Percentiles rank a stretch among this genome's conserved stretches.
These are phyloP conservation scores for Peronospora belbahrii DNA, from an alignment of 352 stramenopile species.

Conservation along the genomic window DNA sequence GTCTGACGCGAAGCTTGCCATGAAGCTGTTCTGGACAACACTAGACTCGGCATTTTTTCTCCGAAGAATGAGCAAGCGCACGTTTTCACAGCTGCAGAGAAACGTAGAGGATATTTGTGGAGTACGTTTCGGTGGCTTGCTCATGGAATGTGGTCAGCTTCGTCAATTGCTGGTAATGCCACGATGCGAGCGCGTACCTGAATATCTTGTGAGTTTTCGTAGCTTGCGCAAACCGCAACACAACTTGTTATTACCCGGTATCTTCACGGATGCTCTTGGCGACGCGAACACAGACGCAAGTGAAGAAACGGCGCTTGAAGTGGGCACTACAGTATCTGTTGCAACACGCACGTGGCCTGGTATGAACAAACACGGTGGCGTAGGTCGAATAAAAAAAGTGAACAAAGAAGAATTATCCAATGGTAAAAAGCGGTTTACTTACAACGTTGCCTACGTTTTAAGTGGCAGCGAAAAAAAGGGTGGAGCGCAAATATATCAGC, in stretches of 20 bases:
- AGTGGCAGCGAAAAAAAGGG: slow-evolving; percentile 68
- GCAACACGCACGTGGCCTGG: slow-evolving; percentile 79
- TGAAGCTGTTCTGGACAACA: slow-evolving; percentile 77
- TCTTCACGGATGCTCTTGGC: slow-evolving; percentile 40
- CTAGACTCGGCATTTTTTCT: slow-evolving; percentile 62
- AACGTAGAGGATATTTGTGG: slow-evolving; percentile 30
- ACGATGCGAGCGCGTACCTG: slow-evolving; percentile 33
- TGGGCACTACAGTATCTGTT: slow-evolving; percentile 62
- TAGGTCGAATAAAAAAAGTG: slow-evolving; percentile 56
- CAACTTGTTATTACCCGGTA: slow-evolving; percentile 43
- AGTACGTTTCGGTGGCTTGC: slow-evolving; percentile 23
- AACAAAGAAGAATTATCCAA: slow-evolving; percentile 33
- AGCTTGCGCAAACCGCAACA: slow-evolving; percentile 46
- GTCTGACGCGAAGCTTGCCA: slow-evolving; percentile 76
- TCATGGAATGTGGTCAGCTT: slow-evolving; percentile 30
- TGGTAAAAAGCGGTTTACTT: slow-evolving; percentile 43
- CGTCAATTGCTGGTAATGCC: slow-evolving; percentile 39
- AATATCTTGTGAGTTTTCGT: slow-evolving; percentile 45
- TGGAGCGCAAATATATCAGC: slow-evolving; percentile 76
- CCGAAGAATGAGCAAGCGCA: slow-evolving; percentile 36
- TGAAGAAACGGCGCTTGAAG: slow-evolving; percentile 33
- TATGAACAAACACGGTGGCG: slow-evolving; percentile 81
- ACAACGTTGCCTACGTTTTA: slow-evolving; percentile 69
- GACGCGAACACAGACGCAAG: slow-evolving; percentile 36
- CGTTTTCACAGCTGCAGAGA: slow-evolving; percentile 25